Evolutionary conservation across 306 rosid genomes (phyloP).

Genomic region (Inga oerstediana): DNA sequence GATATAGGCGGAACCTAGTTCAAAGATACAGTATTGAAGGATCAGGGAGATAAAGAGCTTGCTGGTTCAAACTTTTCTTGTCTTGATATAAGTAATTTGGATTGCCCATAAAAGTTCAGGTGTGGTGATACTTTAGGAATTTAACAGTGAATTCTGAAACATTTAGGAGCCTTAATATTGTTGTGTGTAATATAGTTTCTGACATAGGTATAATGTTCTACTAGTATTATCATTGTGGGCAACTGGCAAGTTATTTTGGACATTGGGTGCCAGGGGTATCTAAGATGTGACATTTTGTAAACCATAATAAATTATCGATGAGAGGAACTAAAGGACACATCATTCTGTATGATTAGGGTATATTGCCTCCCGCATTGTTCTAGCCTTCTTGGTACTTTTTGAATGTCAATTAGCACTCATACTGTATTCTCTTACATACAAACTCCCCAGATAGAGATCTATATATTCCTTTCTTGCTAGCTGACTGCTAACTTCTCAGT

Average conservation of each 20-base stretch:
- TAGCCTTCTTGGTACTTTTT: neutral
- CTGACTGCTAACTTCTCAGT: neutral
- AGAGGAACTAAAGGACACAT: neutral
- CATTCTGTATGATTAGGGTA: constrained; percentile 10
- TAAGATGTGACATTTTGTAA: neutral
- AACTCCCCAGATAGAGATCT: neutral
- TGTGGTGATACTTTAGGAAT: neutral
- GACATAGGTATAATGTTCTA: neutral
- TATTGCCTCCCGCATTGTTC: neutral
- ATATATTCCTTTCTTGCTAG: neutral
- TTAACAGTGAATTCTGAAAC: constrained; percentile 18
- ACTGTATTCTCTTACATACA: constrained; percentile 1
- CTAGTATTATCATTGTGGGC: neutral
- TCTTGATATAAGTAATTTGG: constrained; percentile 7
- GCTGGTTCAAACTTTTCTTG: neutral
- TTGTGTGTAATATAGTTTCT: neutral
- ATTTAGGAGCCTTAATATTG: neutral
- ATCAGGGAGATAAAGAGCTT: neutral
- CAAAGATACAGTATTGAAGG: neutral
- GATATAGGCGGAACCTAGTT: constrained; percentile 39
- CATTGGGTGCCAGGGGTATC: neutral
- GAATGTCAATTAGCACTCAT: neutral
- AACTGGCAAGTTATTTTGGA: neutral
- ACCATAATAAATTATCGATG: neutral
- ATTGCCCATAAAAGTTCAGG: neutral